Evolutionary conservation across 352 stramenopile species (phyloP).

Genomic region (Globisporangium middletonii): DNA sequence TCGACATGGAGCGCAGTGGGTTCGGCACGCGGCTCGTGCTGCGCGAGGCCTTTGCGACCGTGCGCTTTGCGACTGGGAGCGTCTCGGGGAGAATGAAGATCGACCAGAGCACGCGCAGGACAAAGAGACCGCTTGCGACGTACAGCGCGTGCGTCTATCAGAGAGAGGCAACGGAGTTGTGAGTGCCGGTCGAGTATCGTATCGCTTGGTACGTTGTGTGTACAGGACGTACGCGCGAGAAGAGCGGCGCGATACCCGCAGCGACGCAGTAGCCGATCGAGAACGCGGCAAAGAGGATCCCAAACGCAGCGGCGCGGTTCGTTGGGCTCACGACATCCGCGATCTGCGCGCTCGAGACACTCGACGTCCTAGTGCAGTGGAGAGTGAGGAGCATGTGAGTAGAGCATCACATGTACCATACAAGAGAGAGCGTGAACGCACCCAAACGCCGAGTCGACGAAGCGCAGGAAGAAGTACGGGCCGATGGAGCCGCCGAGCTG

Average conservation of each 20-base stretch:
- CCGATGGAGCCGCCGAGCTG: conserved; percentile 44
- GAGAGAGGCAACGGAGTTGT: no score
- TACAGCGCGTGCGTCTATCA: conserved; percentile 39
- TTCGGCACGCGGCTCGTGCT: conserved; percentile 26
- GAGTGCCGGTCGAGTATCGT: background rate
- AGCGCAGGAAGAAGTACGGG: conserved; percentile 52
- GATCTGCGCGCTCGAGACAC: conserved; percentile 49
- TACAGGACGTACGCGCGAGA: conserved; percentile 28
- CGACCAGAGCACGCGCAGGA: conserved; percentile 47
- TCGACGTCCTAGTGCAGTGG: conserved; percentile 28
- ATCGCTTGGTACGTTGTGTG: background rate
- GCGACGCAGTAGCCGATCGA: conserved; percentile 53
- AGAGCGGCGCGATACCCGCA: conserved; percentile 45
- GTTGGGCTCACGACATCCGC: conserved; percentile 52
- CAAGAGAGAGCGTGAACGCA: conserved; percentile 8
- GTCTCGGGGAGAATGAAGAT: conserved; percentile 58
- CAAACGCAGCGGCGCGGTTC: conserved; percentile 50
- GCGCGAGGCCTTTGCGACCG: conserved; percentile 10
- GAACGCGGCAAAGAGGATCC: conserved; percentile 43
- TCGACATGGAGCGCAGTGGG: conserved; percentile 54
- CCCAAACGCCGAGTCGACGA: conserved; percentile 53
- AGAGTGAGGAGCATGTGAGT: background rate
- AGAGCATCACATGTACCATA: background rate
- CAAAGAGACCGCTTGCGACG: conserved; percentile 36
- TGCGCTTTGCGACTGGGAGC: conserved; percentile 31